Evolutionary conservation across 345 rosid genomes (phyloP), one percentile per base, ranked within the genome.

Genomic region (Linum lewisii): DNA sequence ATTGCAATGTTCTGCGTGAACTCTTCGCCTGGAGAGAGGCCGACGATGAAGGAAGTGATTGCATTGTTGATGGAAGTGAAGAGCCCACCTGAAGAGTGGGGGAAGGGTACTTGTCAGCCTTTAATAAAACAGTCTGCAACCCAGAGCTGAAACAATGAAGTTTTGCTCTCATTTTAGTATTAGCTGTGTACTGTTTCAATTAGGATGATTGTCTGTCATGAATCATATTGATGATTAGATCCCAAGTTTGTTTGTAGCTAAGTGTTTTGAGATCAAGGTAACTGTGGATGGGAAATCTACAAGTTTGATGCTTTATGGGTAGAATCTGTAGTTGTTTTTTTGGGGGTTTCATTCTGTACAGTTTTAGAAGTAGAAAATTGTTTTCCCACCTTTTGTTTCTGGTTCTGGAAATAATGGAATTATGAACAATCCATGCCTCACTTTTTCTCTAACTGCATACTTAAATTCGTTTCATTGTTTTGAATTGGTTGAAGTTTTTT

Each of bases 1-100:
- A 86, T 92, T 10, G 96, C 98, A 0, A 88, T 92, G 93, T 86
- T 92, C 72, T 92, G 98, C 47, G 98, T 92, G 65, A 88, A 92
- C 65, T 80, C 92, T 5, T 86, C 88, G 0, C 98, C 96, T 0
- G 79, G 73, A 1, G 96, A 92, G 57, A 65, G 98, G 55, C 98
- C 98, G 0, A 75, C 90, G 24, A 92, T 92, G 98, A 92, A 92
- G 77, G 96, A 92, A 73, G 98, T 92, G 54, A 90, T 92, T 60
- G 88, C 98, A 10, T 34, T 92, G 77, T 72, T 92, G 47, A 80
- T 70, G 85, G 96, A 92, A 69, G 96, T 92, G 69, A 92, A 92
- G 79, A 86, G 87, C 68, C 68, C 85, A 69, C 83, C 87, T 6
- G 96, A 92, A 54, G 96, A 88, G 58, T 86, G 93, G 90, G 96